Evolutionary conservation across 2,329 filamentous ascomycete genomes (phyloP).

Genomic region (Zasmidium cellare): DNA sequence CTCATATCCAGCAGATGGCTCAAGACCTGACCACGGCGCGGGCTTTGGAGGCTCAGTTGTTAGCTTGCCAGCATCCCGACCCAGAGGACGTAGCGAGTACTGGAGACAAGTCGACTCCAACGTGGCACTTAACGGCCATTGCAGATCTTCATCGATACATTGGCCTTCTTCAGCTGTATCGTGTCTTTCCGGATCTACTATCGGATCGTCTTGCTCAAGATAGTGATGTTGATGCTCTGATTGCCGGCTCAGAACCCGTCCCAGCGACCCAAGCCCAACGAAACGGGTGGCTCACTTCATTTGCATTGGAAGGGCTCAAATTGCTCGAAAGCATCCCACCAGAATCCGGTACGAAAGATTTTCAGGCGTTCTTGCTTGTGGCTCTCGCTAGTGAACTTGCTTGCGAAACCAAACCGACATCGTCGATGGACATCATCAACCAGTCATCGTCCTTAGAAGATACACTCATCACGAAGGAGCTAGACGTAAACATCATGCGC

Average conservation of each 20-base stretch:
- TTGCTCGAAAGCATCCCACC: constrained; percentile 52
- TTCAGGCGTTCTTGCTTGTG: constrained; percentile 57
- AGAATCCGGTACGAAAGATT: constrained; percentile 55
- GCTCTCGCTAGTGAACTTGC: constrained; percentile 30
- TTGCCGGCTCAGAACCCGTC: neutral
- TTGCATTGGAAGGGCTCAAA: constrained; percentile 53
- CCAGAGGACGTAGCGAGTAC: constrained; percentile 52
- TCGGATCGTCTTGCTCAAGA: constrained; percentile 13
- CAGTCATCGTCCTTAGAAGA: neutral
- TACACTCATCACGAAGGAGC: constrained; percentile 1
- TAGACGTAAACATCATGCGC: constrained; percentile 20
- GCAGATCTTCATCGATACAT: constrained; percentile 56
- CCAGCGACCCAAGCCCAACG: neutral
- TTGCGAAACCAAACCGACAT: constrained; percentile 7
- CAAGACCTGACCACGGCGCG: constrained; percentile 34
- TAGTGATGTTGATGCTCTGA: constrained; percentile 1
- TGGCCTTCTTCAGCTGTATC: constrained; percentile 57
- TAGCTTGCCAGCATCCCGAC: constrained; percentile 49
- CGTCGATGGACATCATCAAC: neutral
- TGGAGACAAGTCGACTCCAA: constrained; percentile 54
- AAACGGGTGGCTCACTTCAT: constrained; percentile 51
- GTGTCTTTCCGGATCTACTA: constrained; percentile 49
- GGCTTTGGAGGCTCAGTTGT: constrained; percentile 50
- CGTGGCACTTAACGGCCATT: constrained; percentile 55
- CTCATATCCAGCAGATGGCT: constrained; percentile 19